Evolutionary conservation across 176 grass and related monocot genomes (phyloP), one percentile per base, ranked within the genome.

Genomic region (Cymbopogon citratus): DNA sequence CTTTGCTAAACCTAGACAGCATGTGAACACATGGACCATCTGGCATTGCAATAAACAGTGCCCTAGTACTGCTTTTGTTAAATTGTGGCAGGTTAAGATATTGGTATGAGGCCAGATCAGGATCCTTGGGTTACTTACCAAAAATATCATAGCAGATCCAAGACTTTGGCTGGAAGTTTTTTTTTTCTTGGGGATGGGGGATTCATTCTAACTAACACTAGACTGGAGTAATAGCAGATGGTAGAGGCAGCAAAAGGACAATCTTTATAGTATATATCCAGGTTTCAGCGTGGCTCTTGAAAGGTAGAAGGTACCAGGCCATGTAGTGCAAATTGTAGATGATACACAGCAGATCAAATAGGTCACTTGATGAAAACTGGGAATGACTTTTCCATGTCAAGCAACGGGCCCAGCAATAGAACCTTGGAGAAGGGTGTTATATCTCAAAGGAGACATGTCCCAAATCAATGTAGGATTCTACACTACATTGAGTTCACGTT

Each of bases 381-480:
- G 36, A 78, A 40, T 49, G 49, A 2, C 67, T 60, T 68, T 49
- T 60, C 59, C 28, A 24, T 44, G 40, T 91, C 86, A 89, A 80
- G 80, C 85, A 71, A 87, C 87, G 45, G 77, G 71, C 63, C 90
- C 80, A 56, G 89, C 24, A 66, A 83, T 66, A 71, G 79, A 84
- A 73, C 85, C 87, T 86, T 88, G 87, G 83, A 95, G 95, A 84
- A 95, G 84, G 29, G 79, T 80, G 76, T 90, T 89, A 86, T 99
- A 95, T 91, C 89, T 95, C 87, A 95, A 87, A 66, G 31, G 33
- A 36, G 36, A 69, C 9, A 23, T 69, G 35, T 12, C 23, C 66
- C 34, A 12, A 10, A 6, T 15, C 64, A 35, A 66, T 36, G 64
- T 9, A 66, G 15, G n/a, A 59, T 59, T 59, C 54, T 59, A 59